phyloP scores from a whole-genome alignment of 192 early-diverging fungal species.

The Backusella macrospora region DNA sequence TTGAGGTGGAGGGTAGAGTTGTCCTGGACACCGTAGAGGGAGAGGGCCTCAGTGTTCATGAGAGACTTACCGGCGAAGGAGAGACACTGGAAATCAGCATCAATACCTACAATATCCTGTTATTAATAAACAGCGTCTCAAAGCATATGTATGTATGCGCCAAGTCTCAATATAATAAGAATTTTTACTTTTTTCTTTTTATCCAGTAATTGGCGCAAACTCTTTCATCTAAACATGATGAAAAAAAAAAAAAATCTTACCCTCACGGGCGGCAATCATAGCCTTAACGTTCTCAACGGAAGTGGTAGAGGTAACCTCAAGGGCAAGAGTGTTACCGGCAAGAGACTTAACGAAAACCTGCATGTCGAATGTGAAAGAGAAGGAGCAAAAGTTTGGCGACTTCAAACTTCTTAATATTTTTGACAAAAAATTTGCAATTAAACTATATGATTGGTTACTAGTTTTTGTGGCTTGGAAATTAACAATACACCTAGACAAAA shows the following conservation, averaged over 20 bases:
- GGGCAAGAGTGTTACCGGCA: constrained; percentile 61
- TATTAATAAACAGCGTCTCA: neutral
- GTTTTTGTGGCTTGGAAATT: neutral
- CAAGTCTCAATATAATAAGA: neutral
- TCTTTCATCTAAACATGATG: neutral
- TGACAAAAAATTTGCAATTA: constrained; percentile 3
- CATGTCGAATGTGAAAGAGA: constrained; percentile 51
- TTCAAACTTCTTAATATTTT: neutral
- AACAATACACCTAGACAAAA: neutral
- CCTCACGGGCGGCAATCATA: constrained; percentile 58
- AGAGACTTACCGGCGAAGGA: constrained; percentile 54
- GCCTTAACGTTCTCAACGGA: constrained; percentile 56
- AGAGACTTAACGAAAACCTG: constrained; percentile 68
- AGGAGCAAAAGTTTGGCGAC: constrained; percentile 35
- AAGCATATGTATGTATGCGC: neutral
- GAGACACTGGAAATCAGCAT: constrained; percentile 60
- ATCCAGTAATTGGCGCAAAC: no score
- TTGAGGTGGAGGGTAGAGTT: constrained; percentile 74
- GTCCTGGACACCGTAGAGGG: constrained; percentile 62
- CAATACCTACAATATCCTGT: constrained; percentile 46
- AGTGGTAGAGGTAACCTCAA: constrained; percentile 57
- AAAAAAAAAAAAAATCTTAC: neutral
- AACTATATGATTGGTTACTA: neutral
- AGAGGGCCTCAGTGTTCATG: constrained; percentile 49
- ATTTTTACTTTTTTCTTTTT: neutral